Evolutionary conservation across 2,329 filamentous ascomycete species (phyloP).

Genomic region (Ciborinia camelliae): DNA sequence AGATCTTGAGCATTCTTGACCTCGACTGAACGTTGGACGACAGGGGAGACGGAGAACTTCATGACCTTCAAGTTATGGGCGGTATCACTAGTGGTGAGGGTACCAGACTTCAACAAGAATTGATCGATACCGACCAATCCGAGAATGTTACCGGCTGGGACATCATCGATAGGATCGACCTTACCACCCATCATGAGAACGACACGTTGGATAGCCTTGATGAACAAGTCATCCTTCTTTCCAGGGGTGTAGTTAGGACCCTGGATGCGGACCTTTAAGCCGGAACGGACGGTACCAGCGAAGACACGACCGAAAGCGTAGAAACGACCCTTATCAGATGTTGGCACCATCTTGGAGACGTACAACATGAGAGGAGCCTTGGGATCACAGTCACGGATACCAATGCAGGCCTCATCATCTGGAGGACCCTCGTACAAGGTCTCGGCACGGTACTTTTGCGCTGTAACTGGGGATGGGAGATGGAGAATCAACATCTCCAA

Average conservation of each 20-base stretch:
- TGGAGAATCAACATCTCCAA: slow-evolving; percentile 99
- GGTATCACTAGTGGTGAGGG: slow-evolving; percentile 92
- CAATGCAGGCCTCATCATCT: slow-evolving; percentile 89
- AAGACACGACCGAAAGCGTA: slow-evolving; percentile 99
- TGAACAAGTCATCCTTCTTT: slow-evolving; percentile 98
- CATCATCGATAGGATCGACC: slow-evolving; percentile 98
- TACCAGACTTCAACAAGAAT: slow-evolving; percentile 99
- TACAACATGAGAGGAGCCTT: slow-evolving; percentile 99
- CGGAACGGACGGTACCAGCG: slow-evolving; percentile 94
- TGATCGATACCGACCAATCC: slow-evolving; percentile 99
- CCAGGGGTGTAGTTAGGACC: slow-evolving; percentile 97
- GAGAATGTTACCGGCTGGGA: slow-evolving; percentile 99
- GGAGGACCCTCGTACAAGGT: slow-evolving; percentile 96
- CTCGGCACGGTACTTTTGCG: slow-evolving; percentile 97
- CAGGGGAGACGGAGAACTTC: slow-evolving; percentile 99
- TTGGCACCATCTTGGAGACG: slow-evolving; percentile 99
- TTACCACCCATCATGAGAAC: slow-evolving; percentile 99
- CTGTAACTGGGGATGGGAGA: slow-evolving; percentile 90
- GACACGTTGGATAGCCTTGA: slow-evolving; percentile 99
- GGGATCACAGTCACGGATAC: slow-evolving; percentile 97
- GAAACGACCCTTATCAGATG: slow-evolving; percentile 99
- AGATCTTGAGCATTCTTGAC: slow-evolving; percentile 99
- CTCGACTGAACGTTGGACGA: slow-evolving; percentile 97
- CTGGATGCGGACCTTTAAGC: slow-evolving; percentile 99
- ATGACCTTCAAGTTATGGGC: slow-evolving; percentile 99